Base-by-base conservation (phyloP, 768 basidiomycete genomes). In the Tremella mesenterica region DNA sequence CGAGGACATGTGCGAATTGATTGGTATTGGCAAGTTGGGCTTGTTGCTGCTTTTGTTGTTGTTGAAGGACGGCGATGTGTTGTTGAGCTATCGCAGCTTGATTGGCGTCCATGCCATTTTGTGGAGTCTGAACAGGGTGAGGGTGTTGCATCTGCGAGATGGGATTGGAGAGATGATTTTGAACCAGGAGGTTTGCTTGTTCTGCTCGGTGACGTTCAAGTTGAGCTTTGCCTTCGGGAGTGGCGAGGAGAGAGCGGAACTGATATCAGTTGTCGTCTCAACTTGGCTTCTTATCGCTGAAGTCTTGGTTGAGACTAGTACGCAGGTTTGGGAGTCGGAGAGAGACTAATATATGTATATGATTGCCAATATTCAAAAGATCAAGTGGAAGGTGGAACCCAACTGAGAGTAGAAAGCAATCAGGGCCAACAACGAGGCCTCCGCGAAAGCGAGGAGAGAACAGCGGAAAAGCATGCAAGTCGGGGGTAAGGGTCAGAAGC, bases 181-280 rank as follows among this genome's bases (percentile, higher is more conserved):
- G 48, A 23, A 58, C 53, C 25, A 69, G 48, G 1, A 41, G 30
- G 23, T 57, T 53, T 21, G 63, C 59, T 38, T 63, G 54, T 34
- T 57, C 53, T 18, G 57, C 54, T 34, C 63, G 61, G 26, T 52
- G 50, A 33, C 51, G 53, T 28, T 56, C 44, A 4, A 67, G 31
- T 16, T 67, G 65, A 10, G 41, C 53, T 43, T 56, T 45, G 4
- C 67, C 67, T 18, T 60, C 64, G 2, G 57, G 54, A 28, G 63
- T 56, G 23, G 41, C 50, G 30, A 65, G 54, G 29, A 65, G 52
- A 18, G 36, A 26, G 46, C 64, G 58, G 31, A 69, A 59, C 66
- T 68, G 57, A 1, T 14, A 23, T 59, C 45, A 54, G 48, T 41
- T 12, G 4, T 28, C 14, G 12, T 36, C 33, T 10, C 10, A 10